These are phyloP conservation scores for Vitis hybrid DNA, from an alignment of 177 flowering plant genomes.

Conservation along the genomic window DNA sequence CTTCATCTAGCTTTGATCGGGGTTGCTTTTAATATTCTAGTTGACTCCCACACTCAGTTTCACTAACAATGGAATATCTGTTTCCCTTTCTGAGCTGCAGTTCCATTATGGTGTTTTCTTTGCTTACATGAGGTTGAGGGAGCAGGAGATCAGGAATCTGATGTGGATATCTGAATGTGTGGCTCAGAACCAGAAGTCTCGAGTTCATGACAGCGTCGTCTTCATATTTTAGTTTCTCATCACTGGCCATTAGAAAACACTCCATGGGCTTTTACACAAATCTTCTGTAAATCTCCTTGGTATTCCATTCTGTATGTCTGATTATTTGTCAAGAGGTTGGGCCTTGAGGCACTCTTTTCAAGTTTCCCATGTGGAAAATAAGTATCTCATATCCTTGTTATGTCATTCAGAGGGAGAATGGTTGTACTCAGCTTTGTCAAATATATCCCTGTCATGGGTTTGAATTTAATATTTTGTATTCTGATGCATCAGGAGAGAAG, in stretches of 20 bases:
- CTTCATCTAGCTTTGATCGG: too few species aligned
- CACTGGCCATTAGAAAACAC: not conserved
- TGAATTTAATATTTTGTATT: not conserved
- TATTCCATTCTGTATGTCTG: not conserved
- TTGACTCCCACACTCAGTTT: not conserved
- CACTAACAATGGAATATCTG: not conserved
- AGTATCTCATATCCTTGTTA: not conserved
- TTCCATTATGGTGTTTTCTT: constrained; percentile 96
- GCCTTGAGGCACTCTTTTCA: constrained; percentile 4
- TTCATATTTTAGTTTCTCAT: constrained; percentile 70
- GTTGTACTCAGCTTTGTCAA: not conserved
- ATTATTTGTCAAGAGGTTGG: constrained; percentile 7
- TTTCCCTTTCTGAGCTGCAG: constrained; percentile 39
- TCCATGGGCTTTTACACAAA: constrained; percentile 1
- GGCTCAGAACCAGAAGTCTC: constrained; percentile 96
- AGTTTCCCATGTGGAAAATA: not conserved
- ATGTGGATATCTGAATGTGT: constrained; percentile 99
- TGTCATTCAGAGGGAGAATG: not conserved
- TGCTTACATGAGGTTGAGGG: constrained; percentile 95
- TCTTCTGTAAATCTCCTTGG: constrained; percentile 22
- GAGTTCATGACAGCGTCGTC: constrained; percentile 97
- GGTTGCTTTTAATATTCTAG: too few species aligned
- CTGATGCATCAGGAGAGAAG: too few species aligned
- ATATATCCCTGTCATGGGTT: not conserved
- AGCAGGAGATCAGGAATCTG: constrained; percentile 98